Evolutionary conservation across 1,284 basidiomycete genomes (phyloP), one percentile per base, ranked within the genome.

Genomic region (Pascua guehoae): DNA sequence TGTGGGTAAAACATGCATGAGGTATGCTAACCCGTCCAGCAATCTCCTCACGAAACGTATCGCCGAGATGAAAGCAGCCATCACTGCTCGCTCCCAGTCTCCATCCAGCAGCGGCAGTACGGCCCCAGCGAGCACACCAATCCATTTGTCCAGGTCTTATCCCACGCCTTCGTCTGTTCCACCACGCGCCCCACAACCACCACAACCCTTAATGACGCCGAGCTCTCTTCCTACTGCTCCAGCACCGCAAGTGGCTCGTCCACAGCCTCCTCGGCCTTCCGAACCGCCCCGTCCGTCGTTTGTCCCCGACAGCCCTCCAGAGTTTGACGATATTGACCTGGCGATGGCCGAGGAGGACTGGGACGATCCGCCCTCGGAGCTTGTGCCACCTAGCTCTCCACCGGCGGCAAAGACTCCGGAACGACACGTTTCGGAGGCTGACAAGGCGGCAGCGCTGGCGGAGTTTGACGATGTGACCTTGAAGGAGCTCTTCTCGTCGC

Each of bases 51-150:
- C 62, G 5, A 65, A 63, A 18, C 70, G 75, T 5, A 66, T 74
- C 12, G 58, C 60, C 17, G 68, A 74, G 39, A 62, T 76, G 53
- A 71, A 71, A 47, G 66, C 64, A 1, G 67, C 62, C 3, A 53
- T 71, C 36, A 61, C 62, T 2, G 64, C 62, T 39, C 58, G 65
- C 11, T 39, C 16, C 12, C 60, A 42, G 12, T 54, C 63, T 8
- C 70, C 74, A 2, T 71, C 75, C 24, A 68, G 72, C 14, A 43
- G 50, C 39, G 47, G 50, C 24, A 52, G 49, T 12, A 32, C 38
- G 10, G 37, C 46, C 5, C 41, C 18, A 8, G 16, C 37, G 8
- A 18, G 41, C 39, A 56, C 58, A 4, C 58, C 59, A 1, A 47
- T 18, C 18, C 47, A 54, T 1, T 16, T 47, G 5, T 15, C 44